Base-by-base conservation (phyloP, 1,284 basidiomycete species). In the Cutaneotrichosporon cyanovorans region DNA sequence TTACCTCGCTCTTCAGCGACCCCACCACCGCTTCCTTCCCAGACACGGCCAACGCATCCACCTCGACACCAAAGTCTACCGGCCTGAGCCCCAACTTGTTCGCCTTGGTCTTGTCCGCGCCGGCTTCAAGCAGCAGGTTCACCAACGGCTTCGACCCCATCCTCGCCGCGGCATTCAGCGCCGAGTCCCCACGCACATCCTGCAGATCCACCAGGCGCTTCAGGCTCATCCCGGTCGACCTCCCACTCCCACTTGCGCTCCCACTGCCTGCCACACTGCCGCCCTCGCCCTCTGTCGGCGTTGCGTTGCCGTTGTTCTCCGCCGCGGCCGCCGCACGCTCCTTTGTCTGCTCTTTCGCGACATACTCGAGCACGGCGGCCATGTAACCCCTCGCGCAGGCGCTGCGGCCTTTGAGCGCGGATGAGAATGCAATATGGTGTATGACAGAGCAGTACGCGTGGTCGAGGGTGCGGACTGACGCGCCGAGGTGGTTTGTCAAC, bases 151-250 rank as follows among this genome's bases (percentile, higher is more conserved):
- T 79, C 69, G 92, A 96, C 3, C 95, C 95, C 1, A 97, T 84
- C 42, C 95, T 76, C 0, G 95, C 92, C 12, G 92, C 89, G 56
- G 96, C 88, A 70, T 93, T 95, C 56, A 99, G 71, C 5, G 91
- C 88, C 1, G 95, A 97, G 66, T 99, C 95, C 1, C 95, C 95
- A 67, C 97, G 84, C 55, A 89, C 83, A 67, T 99, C 95, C 71
- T 92, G 89, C 33, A 95, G 76, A 70, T 98, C 89, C 14, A 98
- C 81, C 33, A 97, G 73, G 9, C 80, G 82, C 61, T 79, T 78
- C 63, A 92, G 86, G 47, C 46, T 55, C 25, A 28, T 28, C 33
- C 63, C n/a, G n/a, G n/a, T n/a, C n/a, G n/a, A n/a, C n/a, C n/a
- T n/a, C n/a, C n/a, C n/a, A n/a, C n/a, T n/a, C n/a, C n/a, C n/a